These are phyloP conservation scores for Hericium alpestre DNA, from an alignment of 768 basidiomycete species.

Conservation along the genomic window DNA sequence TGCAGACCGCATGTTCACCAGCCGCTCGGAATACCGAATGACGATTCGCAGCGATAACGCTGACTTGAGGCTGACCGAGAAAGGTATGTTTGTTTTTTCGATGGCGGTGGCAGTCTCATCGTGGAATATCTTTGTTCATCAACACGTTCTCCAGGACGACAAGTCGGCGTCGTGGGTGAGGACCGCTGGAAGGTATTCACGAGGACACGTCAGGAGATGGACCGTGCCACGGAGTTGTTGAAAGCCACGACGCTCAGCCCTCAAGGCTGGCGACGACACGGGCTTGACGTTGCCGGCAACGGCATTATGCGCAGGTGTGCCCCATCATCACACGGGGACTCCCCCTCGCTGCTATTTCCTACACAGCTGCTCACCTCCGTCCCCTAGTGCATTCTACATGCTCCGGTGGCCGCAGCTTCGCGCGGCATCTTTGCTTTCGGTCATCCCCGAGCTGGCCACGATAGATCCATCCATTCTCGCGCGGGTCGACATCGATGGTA, in stretches of 20 bases:
- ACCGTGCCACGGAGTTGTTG: slow-evolving; percentile 25
- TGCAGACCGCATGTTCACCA: slow-evolving; percentile 88
- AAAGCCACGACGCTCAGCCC: slow-evolving; percentile 27
- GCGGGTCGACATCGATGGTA: slow-evolving; percentile 67
- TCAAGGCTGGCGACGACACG: slow-evolving; percentile 36
- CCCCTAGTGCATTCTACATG: slow-evolving; percentile 61
- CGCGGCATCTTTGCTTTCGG: slow-evolving; percentile 27
- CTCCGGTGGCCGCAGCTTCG: slow-evolving; percentile 49
- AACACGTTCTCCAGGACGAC: slow-evolving; percentile 21
- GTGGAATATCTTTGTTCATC: background rate
- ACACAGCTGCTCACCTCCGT: background rate
- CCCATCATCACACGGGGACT: background rate
- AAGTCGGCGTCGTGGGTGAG: slow-evolving; percentile 31
- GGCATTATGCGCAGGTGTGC: slow-evolving; percentile 34
- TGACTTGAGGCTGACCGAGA: slow-evolving; percentile 69
- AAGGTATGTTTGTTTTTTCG: slow-evolving; percentile 33
- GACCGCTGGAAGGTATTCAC: slow-evolving; percentile 33
- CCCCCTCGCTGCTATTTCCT: background rate
- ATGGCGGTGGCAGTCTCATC: background rate
- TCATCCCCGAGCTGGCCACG: slow-evolving; percentile 39
- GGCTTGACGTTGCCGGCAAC: slow-evolving; percentile 31
- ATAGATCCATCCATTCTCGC: slow-evolving; percentile 42
- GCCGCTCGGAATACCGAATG: slow-evolving; percentile 84
- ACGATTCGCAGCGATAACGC: slow-evolving; percentile 84
- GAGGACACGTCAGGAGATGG: slow-evolving; percentile 24